These are phyloP conservation scores for Aspergillus fumigatiaffinis DNA, from an alignment of 2,329 filamentous ascomycete species.

Conservation along the genomic window DNA sequence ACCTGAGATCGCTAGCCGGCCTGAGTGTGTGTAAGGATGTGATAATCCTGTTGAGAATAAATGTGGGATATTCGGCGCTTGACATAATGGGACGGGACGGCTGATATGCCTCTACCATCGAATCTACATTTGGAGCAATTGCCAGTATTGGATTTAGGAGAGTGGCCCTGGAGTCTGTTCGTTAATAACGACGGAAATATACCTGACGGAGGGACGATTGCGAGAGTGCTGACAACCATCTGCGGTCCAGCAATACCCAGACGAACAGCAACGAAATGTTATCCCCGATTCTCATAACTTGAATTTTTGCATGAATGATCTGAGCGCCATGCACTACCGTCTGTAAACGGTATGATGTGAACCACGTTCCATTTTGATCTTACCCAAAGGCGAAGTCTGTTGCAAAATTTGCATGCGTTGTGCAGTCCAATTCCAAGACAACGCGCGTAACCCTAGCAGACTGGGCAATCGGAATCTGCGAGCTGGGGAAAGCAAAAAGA, in stretches of 20 bases:
- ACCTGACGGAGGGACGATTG: not conserved
- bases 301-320: no score
- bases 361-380: not conserved
- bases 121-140: not conserved
- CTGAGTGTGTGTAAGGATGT: not conserved
- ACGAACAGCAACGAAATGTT: no score
- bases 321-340: no score
- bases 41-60: not conserved
- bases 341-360: not conserved
- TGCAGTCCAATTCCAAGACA: constrained; percentile 25
- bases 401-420: constrained; percentile 1
- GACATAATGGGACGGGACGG: not conserved
- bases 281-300: no score
- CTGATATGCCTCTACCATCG: not conserved
- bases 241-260: not conserved
- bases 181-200: not conserved
- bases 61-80: not conserved
- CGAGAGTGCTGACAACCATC: no score
- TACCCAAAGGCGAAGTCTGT: not conserved
- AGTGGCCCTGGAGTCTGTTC: not conserved
- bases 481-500: not conserved
- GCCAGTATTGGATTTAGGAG: not conserved
- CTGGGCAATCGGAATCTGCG: not conserved
- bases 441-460: constrained; percentile 29
- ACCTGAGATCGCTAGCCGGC: not conserved